phyloP scores from a whole-genome alignment of 2,329 filamentous ascomycete genomes.

The Cladosporium halotolerans region DNA sequence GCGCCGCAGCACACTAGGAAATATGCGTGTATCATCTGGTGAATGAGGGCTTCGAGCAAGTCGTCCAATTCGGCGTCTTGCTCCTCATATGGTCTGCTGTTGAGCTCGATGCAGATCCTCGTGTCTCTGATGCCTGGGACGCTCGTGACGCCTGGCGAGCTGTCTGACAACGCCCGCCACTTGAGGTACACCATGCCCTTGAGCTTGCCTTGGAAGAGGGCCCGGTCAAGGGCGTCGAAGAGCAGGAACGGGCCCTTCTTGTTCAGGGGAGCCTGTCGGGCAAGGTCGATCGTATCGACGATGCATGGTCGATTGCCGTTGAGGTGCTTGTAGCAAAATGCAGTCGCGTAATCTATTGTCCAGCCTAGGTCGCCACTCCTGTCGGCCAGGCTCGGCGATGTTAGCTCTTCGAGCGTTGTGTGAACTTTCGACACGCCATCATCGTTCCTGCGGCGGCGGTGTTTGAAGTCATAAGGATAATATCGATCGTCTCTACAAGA shows the following conservation, averaged over 20 bases:
- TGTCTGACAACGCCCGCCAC: conserved; percentile 22
- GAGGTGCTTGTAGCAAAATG: conserved; percentile 33
- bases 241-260: conserved; percentile 29
- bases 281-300: conserved; percentile 21
- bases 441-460: neutral
- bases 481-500: conserved; percentile 4
- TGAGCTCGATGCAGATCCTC: conserved; percentile 33
- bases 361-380: conserved; percentile 31
- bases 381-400: conserved; percentile 12
- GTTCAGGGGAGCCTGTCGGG: conserved; percentile 20
- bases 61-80: conserved; percentile 26
- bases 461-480: neutral
- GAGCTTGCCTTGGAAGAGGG: conserved; percentile 34
- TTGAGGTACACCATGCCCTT: conserved; percentile 33
- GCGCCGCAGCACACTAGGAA: conserved; percentile 38
- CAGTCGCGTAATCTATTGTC: conserved; percentile 38
- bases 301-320: conserved; percentile 21
- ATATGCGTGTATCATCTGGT: conserved; percentile 43
- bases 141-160: conserved; percentile 32
- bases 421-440: neutral
- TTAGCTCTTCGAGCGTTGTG: conserved; percentile 7
- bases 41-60: conserved; percentile 34
- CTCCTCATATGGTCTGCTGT: conserved; percentile 23
- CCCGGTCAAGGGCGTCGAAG: conserved; percentile 33
- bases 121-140: conserved; percentile 25